phyloP scores from a whole-genome alignment of 179 eudicot genomes.

The Spergularia azorica region DNA sequence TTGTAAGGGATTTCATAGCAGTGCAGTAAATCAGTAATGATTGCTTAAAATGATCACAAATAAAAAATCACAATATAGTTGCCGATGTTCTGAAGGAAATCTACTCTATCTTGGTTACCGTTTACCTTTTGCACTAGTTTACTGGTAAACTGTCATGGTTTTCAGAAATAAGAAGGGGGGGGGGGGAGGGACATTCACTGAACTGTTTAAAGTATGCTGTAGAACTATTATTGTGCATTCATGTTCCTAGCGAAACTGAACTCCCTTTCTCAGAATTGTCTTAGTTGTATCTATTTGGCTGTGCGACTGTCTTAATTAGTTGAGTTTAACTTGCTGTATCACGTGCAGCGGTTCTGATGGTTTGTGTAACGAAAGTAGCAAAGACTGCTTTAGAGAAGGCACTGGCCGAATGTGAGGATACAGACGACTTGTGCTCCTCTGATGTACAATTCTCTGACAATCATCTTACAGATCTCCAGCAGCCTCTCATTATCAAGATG shows the following conservation, averaged over 20 bases:
- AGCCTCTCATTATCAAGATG: constrained; percentile 56
- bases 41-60: not conserved
- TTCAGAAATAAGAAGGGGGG: not conserved
- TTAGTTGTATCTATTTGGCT: no score
- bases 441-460: constrained; percentile 33
- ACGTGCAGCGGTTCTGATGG: constrained; percentile 58
- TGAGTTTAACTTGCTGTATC: constrained; percentile 12
- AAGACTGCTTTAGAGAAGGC: constrained; percentile 84
- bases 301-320: not conserved
- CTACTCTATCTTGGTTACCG: not conserved
- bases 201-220: no score
- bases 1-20: not conserved
- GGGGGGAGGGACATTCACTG: no score
- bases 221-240: not conserved
- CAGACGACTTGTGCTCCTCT: constrained; percentile 34
- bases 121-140: not conserved
- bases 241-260: no score
- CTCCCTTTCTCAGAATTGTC: no score
- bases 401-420: constrained; percentile 58
- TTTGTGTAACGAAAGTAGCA: constrained; percentile 80
- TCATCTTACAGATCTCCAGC: constrained; percentile 44
- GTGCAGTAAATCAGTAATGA: no score
- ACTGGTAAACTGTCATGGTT: not conserved
- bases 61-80: not conserved
- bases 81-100: not conserved